These are phyloP conservation scores for Inosperma sp. DNA, from an alignment of 768 basidiomycete species.

Conservation along the genomic window DNA sequence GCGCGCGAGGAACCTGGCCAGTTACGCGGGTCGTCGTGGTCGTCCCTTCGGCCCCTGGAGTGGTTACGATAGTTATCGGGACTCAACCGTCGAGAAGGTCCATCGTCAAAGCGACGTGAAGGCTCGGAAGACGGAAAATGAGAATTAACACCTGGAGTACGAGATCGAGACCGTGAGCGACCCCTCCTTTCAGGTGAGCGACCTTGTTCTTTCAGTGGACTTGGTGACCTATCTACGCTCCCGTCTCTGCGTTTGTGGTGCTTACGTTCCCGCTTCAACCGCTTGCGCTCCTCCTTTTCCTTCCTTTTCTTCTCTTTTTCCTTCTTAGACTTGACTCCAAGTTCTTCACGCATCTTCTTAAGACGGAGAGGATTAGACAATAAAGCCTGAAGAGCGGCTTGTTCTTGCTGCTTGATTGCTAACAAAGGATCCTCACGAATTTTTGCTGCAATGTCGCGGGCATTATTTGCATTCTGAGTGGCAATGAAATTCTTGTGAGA, in stretches of 20 bases:
- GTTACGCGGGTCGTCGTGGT: slow-evolving; percentile 25
- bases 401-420: slow-evolving; percentile 98
- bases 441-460: slow-evolving; percentile 85
- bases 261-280: slow-evolving; percentile 38
- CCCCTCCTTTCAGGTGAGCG: too few species aligned
- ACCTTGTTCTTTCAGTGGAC: slow-evolving; percentile 18
- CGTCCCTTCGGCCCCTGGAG: slow-evolving; percentile 28
- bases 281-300: slow-evolving; percentile 44
- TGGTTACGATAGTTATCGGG: slow-evolving; percentile 33
- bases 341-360: slow-evolving; percentile 73
- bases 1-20: slow-evolving; percentile 41
- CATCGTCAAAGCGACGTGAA: slow-evolving; percentile 29
- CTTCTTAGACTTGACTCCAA: slow-evolving; percentile 78
- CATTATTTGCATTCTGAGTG: slow-evolving; percentile 87
- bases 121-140: slow-evolving; percentile 45
- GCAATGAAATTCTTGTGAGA: slow-evolving; percentile 92
- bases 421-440: slow-evolving; percentile 95
- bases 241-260: slow-evolving; percentile 19
- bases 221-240: slow-evolving; percentile 10
- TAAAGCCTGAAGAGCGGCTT: slow-evolving; percentile 83
- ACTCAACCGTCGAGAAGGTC: slow-evolving; percentile 27
- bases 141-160: slow-evolving; percentile 20
- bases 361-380: slow-evolving; percentile 83
- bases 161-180: slow-evolving; percentile 5
- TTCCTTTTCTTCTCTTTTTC: slow-evolving; percentile 62